These are phyloP conservation scores for Draba incana DNA, from an alignment of 345 rosid species.

Conservation along the genomic window DNA sequence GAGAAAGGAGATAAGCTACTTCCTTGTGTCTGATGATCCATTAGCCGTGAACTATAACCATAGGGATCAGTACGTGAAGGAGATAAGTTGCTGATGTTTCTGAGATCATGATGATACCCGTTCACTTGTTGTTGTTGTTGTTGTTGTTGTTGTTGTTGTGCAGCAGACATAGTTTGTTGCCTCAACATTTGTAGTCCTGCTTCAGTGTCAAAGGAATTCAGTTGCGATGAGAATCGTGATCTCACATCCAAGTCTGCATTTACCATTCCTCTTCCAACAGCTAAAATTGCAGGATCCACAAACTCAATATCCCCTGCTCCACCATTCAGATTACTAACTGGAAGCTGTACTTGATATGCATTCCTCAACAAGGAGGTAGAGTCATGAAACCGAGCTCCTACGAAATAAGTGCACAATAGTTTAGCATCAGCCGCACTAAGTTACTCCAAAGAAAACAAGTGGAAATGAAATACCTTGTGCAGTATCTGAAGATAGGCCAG, in stretches of 20 bases:
- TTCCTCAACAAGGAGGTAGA: slow-evolving; percentile 60
- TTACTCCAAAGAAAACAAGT: neutral
- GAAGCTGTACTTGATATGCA: slow-evolving; percentile 50
- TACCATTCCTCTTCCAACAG: slow-evolving; percentile 81
- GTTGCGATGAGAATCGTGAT: slow-evolving; percentile 53
- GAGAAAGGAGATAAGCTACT: slow-evolving; percentile 55
- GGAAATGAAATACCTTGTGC: slow-evolving; percentile 50
- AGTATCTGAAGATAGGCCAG: slow-evolving; percentile 59
- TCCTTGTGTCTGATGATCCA: slow-evolving; percentile 61
- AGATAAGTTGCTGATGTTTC: slow-evolving; percentile 61
- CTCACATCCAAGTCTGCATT: slow-evolving; percentile 64
- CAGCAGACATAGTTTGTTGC: slow-evolving; percentile 65
- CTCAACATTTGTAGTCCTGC: slow-evolving; percentile 67
- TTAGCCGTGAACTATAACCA: slow-evolving; percentile 62
- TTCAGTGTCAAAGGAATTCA: slow-evolving; percentile 60
- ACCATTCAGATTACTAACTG: slow-evolving; percentile 48
- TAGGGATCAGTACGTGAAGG: slow-evolving; percentile 60
- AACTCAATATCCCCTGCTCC: slow-evolving; percentile 71
- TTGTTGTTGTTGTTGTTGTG: slow-evolving; percentile 36
- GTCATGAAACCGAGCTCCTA: slow-evolving; percentile 63
- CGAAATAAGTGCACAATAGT: slow-evolving; percentile 6
- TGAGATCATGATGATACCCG: slow-evolving; percentile 53
- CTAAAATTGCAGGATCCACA: slow-evolving; percentile 96
- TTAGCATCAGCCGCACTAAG: slow-evolving; percentile 16
- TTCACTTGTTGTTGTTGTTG: slow-evolving; percentile 36